Conservation (phyloP, 2,329 filamentous ascomycete species). For the Pseudogymnoascus sp. region DNA sequence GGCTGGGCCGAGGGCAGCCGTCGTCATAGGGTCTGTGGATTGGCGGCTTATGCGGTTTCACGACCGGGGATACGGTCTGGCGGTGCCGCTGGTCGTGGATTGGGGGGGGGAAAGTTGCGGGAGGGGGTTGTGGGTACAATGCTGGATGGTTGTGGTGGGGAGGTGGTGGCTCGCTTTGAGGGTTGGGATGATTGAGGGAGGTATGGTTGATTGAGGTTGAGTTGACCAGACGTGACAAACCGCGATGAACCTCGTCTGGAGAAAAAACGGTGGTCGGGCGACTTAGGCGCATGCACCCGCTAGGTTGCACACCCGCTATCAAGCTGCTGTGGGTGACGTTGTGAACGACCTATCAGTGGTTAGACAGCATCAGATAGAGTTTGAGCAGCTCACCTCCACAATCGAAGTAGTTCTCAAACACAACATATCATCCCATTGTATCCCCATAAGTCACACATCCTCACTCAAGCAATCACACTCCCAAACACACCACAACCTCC, state of each 20-base stretch:
- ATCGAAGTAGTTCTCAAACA: background rate
- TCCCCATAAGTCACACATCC: background rate
- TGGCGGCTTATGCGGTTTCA: background rate
- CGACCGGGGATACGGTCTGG: background rate
- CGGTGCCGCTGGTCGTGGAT: no score
- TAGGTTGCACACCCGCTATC: background rate
- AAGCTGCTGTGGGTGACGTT: background rate
- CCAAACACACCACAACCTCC: background rate
- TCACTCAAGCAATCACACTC: slow-evolving; percentile 14
- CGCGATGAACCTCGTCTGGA: background rate
- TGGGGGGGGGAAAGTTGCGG: no score
- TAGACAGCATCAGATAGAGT: background rate
- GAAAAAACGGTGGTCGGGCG: background rate
- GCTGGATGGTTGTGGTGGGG: background rate
- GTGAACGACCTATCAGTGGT: background rate
- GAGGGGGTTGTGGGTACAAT: no score
- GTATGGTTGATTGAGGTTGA: no score
- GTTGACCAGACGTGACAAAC: no score
- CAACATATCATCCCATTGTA: background rate
- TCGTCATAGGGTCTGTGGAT: background rate
- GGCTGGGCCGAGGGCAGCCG: background rate
- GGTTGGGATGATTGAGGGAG: no score
- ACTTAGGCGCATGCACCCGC: background rate
- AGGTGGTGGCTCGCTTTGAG: no score
- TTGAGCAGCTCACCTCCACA: background rate